phyloP scores from a whole-genome alignment of 2,329 filamentous ascomycete species.

The Phyllosticta citrichinensis region DNA sequence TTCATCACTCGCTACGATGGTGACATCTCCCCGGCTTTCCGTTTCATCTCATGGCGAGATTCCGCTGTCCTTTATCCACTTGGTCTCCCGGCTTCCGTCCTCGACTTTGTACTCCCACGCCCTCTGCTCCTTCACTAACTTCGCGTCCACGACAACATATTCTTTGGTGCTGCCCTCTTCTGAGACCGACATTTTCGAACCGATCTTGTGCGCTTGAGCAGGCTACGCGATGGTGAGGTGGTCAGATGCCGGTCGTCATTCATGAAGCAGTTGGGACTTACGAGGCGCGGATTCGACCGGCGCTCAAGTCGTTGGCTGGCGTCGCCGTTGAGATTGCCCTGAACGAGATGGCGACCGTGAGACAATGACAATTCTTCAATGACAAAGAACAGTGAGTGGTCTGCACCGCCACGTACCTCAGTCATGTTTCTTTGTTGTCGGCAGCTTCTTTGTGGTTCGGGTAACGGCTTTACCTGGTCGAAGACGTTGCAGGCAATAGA shows the following conservation, averaged over 20 bases:
- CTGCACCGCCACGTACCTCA: too few relatives aligned
- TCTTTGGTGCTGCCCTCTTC: background rate
- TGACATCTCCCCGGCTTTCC: background rate
- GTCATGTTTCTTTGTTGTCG: too few relatives aligned
- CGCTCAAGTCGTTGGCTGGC: background rate
- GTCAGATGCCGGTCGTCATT: background rate
- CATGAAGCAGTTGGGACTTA: background rate
- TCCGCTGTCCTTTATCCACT: background rate
- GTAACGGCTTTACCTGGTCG: too few relatives aligned
- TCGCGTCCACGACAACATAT: background rate
- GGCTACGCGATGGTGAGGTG: background rate
- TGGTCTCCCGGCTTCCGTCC: background rate
- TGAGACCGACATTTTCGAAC: background rate
- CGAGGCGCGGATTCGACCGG: constrained; percentile 6
- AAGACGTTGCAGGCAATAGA: too few relatives aligned
- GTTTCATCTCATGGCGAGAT: background rate
- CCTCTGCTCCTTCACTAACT: background rate
- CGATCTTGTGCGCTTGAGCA: background rate
- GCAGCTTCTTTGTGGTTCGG: too few relatives aligned
- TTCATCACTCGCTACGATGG: background rate
- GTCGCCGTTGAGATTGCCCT: background rate
- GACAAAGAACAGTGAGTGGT: too few relatives aligned
- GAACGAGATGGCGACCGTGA: too few relatives aligned
- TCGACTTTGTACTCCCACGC: background rate
- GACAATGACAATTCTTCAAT: too few relatives aligned